Evolutionary conservation across 2,329 filamentous ascomycete genomes (phyloP).

Genomic region (Alternaria burnsii): DNA sequence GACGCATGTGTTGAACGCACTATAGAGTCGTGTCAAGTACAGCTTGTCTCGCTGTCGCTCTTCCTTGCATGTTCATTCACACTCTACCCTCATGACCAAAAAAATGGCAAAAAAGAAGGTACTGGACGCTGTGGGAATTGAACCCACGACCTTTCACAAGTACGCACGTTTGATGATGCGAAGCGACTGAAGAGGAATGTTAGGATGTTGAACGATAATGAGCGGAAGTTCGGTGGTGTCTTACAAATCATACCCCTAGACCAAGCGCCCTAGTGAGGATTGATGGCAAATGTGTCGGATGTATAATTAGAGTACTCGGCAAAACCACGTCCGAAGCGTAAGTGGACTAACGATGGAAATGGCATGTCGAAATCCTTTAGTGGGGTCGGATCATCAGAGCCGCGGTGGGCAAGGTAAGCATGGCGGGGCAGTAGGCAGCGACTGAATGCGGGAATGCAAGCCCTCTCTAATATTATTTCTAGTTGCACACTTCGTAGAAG

Average conservation of each 20-base stretch:
- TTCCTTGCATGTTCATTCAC: too few relatives aligned
- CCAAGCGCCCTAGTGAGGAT: constrained; percentile 10
- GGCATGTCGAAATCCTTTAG: background rate
- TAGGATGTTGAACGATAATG: background rate
- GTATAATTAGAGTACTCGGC: too few relatives aligned
- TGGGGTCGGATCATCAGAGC: background rate
- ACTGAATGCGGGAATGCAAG: background rate
- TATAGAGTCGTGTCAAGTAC: too few relatives aligned
- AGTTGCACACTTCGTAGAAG: background rate
- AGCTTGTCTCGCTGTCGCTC: too few relatives aligned
- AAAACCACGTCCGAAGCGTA: too few relatives aligned
- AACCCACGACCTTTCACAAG: constrained; percentile 37
- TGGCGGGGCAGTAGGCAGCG: background rate
- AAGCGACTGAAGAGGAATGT: constrained; percentile 17
- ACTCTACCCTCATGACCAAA: background rate
- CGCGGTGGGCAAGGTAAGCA: background rate
- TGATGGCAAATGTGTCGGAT: background rate
- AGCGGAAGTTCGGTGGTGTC: background rate
- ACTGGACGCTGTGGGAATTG: constrained; percentile 36
- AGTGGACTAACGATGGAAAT: too few relatives aligned
- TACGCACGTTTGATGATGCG: constrained; percentile 19
- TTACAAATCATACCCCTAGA: constrained; percentile 17
- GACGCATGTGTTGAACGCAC: too few relatives aligned
- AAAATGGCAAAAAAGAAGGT: constrained; percentile 10
- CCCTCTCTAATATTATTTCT: background rate